Evolutionary conservation across 2,329 filamentous ascomycete species (phyloP).

Genomic region (Phyllosticta paracitricarpa): DNA sequence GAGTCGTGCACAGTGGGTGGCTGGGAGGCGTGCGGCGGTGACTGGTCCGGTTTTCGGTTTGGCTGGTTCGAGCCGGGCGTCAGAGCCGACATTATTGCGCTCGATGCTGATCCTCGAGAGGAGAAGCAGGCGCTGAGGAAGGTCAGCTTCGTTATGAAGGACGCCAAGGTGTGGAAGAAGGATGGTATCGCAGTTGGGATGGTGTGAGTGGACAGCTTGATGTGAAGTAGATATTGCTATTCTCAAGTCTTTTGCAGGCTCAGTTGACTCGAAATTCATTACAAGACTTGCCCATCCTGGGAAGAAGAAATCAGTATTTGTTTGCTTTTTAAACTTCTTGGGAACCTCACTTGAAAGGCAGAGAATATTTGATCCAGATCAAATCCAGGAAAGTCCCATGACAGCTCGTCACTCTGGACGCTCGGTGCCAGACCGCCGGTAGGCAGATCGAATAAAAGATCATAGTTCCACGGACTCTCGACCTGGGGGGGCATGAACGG

Average conservation of each 20-base stretch:
- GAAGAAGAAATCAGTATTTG: background rate
- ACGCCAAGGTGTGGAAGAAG: slow-evolving; percentile 41
- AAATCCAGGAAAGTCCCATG: slow-evolving; percentile 7
- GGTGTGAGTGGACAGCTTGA: background rate
- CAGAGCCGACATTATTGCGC: slow-evolving; percentile 43
- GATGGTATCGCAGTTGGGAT: slow-evolving; percentile 13
- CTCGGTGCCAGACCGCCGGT: background rate
- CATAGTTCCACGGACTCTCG: slow-evolving; percentile 3
- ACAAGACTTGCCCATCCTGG: slow-evolving; percentile 2
- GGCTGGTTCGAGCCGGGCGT: slow-evolving; percentile 42
- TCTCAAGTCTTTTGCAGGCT: background rate
- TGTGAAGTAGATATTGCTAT: background rate
- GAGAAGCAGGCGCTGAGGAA: slow-evolving; percentile 35
- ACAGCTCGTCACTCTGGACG: slow-evolving; percentile 3
- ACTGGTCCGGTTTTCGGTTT: slow-evolving; percentile 42
- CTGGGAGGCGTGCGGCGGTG: slow-evolving; percentile 46
- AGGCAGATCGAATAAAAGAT: background rate
- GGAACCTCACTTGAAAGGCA: background rate
- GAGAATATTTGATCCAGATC: slow-evolving; percentile 9
- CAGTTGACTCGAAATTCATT: background rate
- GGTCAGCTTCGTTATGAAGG: slow-evolving; percentile 49
- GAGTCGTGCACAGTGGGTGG: slow-evolving; percentile 42
- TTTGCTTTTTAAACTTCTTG: no score
- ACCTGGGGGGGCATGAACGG: background rate
- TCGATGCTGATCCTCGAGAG: slow-evolving; percentile 35